Percentiles rank a stretch among this genome's conserved stretches.
These are phyloP conservation scores for Pouteria campechiana DNA, from an alignment of 179 eudicot species.

Conservation along the genomic window DNA sequence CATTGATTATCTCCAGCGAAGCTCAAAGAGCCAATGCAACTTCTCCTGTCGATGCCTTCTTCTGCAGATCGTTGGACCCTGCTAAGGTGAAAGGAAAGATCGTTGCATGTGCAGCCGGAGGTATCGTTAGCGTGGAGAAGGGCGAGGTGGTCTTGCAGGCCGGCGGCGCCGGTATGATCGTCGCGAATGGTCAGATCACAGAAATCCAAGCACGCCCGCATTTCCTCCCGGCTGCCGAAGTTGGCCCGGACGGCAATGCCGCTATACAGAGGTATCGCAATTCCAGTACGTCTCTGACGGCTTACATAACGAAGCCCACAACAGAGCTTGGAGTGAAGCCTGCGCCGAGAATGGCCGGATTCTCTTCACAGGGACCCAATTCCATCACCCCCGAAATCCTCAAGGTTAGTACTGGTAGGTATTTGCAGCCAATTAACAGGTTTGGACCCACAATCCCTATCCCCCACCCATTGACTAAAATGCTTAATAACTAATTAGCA, in stretches of 20 bases:
- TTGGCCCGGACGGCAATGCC: constrained; percentile 25
- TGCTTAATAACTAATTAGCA: neutral
- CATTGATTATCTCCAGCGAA: constrained; percentile 32
- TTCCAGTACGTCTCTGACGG: constrained; percentile 34
- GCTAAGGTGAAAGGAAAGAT: constrained; percentile 59
- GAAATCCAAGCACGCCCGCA: constrained; percentile 81
- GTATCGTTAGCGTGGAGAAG: constrained; percentile 69
- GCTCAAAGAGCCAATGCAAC: constrained; percentile 55
- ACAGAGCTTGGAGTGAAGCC: constrained; percentile 50
- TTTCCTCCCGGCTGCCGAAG: constrained; percentile 61
- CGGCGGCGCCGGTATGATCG: constrained; percentile 78
- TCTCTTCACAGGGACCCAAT: constrained; percentile 79
- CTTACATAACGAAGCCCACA: constrained; percentile 38
- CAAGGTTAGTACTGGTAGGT: no score
- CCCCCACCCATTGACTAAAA: neutral
- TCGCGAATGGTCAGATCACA: constrained; percentile 39
- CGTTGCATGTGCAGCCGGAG: constrained; percentile 66
- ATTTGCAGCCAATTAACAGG: no score
- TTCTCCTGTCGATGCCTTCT: neutral
- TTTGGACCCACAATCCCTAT: no score
- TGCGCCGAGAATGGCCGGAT: constrained; percentile 92
- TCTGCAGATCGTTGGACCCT: constrained; percentile 29
- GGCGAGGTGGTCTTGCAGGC: constrained; percentile 58
- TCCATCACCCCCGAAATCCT: constrained; percentile 61
- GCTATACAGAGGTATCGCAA: neutral